Conservation (phyloP, 129 eudicot genomes). For the carrot (Daucus carota) region DNA sequence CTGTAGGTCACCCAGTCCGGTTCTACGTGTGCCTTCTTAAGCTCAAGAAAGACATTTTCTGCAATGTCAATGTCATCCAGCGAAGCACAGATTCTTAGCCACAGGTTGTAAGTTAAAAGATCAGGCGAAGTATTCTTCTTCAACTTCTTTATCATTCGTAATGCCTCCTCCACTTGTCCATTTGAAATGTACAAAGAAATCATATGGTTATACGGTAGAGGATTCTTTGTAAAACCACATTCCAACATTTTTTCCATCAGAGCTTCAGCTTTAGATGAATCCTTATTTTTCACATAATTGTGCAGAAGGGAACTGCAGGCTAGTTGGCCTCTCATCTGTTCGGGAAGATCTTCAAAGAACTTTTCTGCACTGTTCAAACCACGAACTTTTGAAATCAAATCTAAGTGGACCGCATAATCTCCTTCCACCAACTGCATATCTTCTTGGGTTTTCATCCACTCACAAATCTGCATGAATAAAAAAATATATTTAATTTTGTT, state of each 20-base stretch:
- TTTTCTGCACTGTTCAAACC: conserved; percentile 89
- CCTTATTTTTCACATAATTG: conserved; percentile 65
- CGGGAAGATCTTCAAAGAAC: conserved; percentile 84
- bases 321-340: conserved; percentile 48
- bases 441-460: conserved; percentile 90
- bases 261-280: conserved; percentile 60
- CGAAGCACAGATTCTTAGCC: conserved; percentile 57
- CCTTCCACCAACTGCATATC: conserved; percentile 74
- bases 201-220: conserved; percentile 87
- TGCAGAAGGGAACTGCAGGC: conserved; percentile 80
- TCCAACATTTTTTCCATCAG: conserved; percentile 75
- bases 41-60: conserved; percentile 60
- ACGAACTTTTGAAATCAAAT: conserved; percentile 80
- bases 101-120: conserved; percentile 68
- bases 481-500: neutral
- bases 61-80: conserved; percentile 44
- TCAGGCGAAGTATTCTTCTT: conserved; percentile 70
- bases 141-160: conserved; percentile 38
- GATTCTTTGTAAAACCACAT: conserved; percentile 51
- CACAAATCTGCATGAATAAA: conserved; percentile 55
- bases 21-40: conserved; percentile 46
- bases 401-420: conserved; percentile 87
- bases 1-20: conserved; percentile 93
- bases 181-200: conserved; percentile 59
- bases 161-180: conserved; percentile 58